phyloP scores from a whole-genome alignment of 192 early-diverging fungal species.

The Phlyctochytrium planicorne region DNA sequence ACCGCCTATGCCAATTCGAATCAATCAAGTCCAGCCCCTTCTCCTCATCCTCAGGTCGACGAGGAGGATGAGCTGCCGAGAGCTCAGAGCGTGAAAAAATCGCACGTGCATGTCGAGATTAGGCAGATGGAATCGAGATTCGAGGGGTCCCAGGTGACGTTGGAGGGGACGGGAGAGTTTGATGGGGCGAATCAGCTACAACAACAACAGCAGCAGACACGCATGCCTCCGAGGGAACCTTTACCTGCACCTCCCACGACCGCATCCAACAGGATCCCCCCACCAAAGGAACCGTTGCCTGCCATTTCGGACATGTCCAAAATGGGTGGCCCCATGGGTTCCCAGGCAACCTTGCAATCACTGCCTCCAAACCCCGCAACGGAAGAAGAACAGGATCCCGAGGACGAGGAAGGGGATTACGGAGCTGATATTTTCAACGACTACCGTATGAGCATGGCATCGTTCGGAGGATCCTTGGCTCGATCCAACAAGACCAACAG shows the following conservation, averaged over 20 bases:
- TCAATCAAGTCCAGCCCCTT: neutral
- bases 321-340: neutral
- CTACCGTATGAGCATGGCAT: conserved; percentile 1
- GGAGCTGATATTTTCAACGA: neutral
- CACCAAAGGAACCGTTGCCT: neutral
- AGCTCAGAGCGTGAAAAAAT: neutral
- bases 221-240: neutral
- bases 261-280: neutral
- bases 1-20: no score
- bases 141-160: no score
- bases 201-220: no score
- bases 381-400: neutral
- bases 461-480: no score
- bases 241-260: neutral
- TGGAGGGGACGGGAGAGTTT: no score
- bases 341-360: neutral
- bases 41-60: neutral
- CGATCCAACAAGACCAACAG: no score
- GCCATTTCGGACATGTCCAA: neutral
- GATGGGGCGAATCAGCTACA: no score
- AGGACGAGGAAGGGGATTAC: neutral
- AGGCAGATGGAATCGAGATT: neutral
- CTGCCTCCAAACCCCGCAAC: neutral
- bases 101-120: neutral
- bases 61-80: neutral